Evolutionary conservation across 805 yeast species (phyloP).

Genomic region (Starmerella powellii): DNA sequence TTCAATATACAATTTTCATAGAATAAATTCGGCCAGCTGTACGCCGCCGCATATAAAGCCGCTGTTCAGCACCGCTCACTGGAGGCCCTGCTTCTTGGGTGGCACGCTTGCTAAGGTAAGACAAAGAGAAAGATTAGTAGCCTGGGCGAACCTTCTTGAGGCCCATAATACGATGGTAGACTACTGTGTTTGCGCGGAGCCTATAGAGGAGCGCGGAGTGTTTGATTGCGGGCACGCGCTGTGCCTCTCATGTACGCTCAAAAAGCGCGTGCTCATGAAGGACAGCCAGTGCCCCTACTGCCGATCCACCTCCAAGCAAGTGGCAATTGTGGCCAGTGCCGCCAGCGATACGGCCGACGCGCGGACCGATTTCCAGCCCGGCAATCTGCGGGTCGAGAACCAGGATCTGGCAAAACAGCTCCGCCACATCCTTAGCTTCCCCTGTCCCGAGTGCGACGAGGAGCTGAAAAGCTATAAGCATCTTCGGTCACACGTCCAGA

Average conservation of each 20-base stretch:
- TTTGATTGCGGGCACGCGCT: constrained; percentile 77
- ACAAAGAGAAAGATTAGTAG: not conserved
- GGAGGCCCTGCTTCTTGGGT: too few species aligned
- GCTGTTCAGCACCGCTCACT: too few species aligned
- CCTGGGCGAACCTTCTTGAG: not conserved
- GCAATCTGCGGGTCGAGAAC: constrained; percentile 10
- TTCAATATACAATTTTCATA: too few species aligned
- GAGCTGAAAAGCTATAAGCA: constrained; percentile 37
- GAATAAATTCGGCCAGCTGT: too few species aligned
- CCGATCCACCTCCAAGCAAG: constrained; percentile 49
- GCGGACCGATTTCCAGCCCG: constrained; percentile 21
- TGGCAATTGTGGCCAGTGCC: constrained; percentile 40
- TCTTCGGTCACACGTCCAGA: constrained; percentile 52
- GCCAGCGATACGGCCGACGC: constrained; percentile 32
- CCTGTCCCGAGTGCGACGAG: constrained; percentile 28
- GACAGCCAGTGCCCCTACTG: constrained; percentile 74
- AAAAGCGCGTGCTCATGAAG: constrained; percentile 69
- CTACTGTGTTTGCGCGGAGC: constrained; percentile 80
- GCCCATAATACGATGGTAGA: constrained; percentile 6
- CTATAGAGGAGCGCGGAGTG: constrained; percentile 48
- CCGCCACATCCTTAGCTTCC: constrained; percentile 40
- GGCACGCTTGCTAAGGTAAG: not conserved
- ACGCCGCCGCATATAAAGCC: too few species aligned
- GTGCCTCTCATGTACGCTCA: constrained; percentile 70
- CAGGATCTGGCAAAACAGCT: constrained; percentile 35